A percentile compares a stretch with the other conserved stretches of the same genome.
Evolutionary conservation across 2,329 filamentous ascomycete species (phyloP).

Genomic region (Talaromyces sp.): DNA sequence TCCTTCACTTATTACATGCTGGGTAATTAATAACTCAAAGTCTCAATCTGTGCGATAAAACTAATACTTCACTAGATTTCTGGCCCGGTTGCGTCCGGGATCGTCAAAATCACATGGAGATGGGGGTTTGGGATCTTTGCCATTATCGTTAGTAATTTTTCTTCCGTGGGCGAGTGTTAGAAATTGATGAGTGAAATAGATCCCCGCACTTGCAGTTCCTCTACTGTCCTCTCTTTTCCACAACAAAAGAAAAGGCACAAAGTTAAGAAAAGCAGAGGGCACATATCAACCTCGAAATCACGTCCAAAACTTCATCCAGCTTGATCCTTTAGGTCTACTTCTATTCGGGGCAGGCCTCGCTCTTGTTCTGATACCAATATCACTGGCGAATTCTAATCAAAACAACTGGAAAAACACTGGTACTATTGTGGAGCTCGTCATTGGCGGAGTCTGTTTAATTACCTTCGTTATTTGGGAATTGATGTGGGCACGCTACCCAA

Average conservation of each 20-base stretch:
- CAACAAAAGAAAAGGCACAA: conserved; percentile 6
- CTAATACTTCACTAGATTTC: conserved; percentile 3
- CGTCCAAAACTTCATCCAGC: conserved; percentile 6
- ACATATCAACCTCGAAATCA: conserved; percentile 4
- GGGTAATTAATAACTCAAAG: background rate
- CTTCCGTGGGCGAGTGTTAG: background rate
- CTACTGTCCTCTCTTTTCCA: background rate
- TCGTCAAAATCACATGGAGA: conserved; percentile 6
- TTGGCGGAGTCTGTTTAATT: conserved; percentile 3
- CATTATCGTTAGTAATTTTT: conserved; percentile 1
- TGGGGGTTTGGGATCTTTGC: conserved; percentile 8
- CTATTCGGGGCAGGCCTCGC: conserved; percentile 2
- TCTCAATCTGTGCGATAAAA: background rate
- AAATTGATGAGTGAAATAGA: background rate
- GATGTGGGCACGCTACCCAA: conserved; percentile 5
- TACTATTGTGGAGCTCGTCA: conserved; percentile 2
- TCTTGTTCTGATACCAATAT: conserved; percentile 5
- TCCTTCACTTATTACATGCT: conserved; percentile 5
- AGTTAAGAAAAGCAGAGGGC: conserved; percentile 3
- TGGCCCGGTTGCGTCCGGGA: conserved; percentile 1
- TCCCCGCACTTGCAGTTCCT: conserved; percentile 1
- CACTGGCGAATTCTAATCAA: conserved; percentile 1
- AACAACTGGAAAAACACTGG: conserved; percentile 1
- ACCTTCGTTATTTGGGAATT: conserved; percentile 2
- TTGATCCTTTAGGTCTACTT: conserved; percentile 3